Conservation (phyloP, 139 green algal genomes). For the Chlamydomonas asymmetrica region DNA sequence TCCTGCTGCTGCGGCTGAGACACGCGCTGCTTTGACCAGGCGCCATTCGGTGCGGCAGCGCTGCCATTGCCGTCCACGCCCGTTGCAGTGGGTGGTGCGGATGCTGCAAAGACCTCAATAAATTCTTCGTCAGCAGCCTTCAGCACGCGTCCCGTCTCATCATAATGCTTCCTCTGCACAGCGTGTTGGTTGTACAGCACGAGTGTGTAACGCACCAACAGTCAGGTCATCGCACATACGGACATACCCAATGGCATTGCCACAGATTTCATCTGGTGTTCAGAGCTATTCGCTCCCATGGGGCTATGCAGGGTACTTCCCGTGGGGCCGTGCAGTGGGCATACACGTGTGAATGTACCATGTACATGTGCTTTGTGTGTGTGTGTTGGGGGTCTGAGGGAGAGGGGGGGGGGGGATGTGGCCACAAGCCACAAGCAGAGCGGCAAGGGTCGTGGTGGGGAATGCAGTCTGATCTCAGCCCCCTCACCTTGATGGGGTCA, state of each 20-base stretch:
- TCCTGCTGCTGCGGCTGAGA: background rate
- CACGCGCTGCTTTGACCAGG: background rate
- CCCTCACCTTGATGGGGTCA: conserved; percentile 55
- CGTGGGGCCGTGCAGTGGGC: background rate
- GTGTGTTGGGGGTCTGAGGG: too few relatives aligned
- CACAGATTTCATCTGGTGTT: background rate
- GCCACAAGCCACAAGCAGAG: background rate
- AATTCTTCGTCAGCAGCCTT: conserved; percentile 81
- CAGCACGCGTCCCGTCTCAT: conserved; percentile 70
- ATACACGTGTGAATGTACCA: too few relatives aligned
- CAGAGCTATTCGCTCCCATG: too few relatives aligned
- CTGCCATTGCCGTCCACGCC: background rate
- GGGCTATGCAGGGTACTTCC: too few relatives aligned
- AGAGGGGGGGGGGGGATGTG: too few relatives aligned
- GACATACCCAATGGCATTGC: too few relatives aligned
- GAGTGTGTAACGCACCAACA: background rate
- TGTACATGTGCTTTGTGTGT: too few relatives aligned
- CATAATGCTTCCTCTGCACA: conserved; percentile 65
- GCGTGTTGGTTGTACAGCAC: background rate
- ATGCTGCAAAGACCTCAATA: conserved; percentile 76
- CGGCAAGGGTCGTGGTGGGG: background rate
- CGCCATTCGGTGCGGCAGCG: too few relatives aligned
- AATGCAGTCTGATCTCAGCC: background rate
- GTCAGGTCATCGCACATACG: background rate
- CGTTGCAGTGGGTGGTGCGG: conserved; percentile 20